These are phyloP conservation scores for Tolypocladium cylindrosporum DNA, from an alignment of 2,329 filamentous ascomycete species.

Conservation along the genomic window DNA sequence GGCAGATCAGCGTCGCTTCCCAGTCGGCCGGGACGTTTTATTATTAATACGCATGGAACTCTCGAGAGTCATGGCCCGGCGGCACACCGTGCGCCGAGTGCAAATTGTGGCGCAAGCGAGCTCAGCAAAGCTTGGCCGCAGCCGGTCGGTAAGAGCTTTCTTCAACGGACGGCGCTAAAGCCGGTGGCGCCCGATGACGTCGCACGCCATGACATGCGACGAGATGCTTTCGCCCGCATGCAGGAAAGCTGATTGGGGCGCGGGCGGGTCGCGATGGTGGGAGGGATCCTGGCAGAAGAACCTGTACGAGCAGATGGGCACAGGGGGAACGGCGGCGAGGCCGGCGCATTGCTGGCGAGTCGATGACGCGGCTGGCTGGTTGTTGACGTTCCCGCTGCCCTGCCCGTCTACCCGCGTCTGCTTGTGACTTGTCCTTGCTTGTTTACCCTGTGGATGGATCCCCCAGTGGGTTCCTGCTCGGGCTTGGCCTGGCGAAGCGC, in stretches of 20 bases:
- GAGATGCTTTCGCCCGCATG: not conserved
- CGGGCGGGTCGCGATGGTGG: not conserved
- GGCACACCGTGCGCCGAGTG: no score
- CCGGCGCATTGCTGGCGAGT: conserved; percentile 9
- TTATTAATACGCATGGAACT: no score
- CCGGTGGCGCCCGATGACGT: not conserved
- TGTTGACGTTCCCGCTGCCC: not conserved
- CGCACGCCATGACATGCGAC: not conserved
- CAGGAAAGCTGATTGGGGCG: not conserved
- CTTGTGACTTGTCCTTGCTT: not conserved
- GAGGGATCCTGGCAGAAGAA: not conserved
- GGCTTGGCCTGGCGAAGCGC: not conserved
- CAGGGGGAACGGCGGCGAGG: not conserved
- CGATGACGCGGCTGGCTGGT: conserved; percentile 19
- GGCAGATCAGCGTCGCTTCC: no score
- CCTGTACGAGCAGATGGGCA: not conserved
- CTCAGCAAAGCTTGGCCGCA: not conserved
- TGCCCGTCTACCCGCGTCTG: not conserved
- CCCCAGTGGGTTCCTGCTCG: not conserved
- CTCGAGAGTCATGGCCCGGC: no score
- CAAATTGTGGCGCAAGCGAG: no score
- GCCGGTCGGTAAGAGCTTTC: no score
- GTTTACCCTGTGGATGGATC: not conserved
- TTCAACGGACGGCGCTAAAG: not conserved
- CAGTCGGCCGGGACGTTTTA: no score